phyloP scores from a whole-genome alignment of 75 land plant species.

The Picea sitchensis region DNA sequence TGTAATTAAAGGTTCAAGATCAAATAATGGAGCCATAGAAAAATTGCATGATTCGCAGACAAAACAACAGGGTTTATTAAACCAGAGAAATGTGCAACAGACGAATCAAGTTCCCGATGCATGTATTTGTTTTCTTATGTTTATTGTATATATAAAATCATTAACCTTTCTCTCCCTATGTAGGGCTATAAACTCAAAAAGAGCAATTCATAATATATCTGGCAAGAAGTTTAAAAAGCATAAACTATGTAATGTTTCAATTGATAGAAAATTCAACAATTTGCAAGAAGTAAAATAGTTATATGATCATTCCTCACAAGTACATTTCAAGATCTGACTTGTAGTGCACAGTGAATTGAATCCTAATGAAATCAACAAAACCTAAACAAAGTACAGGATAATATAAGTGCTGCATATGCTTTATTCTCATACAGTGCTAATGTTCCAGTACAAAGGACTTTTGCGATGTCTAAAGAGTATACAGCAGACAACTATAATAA shows the following conservation, averaged over 20 bases:
- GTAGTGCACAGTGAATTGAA: neutral
- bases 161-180: neutral
- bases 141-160: neutral
- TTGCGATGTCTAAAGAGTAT: neutral
- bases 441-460: neutral
- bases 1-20: neutral
- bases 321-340: neutral
- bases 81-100: neutral
- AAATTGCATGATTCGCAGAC: neutral
- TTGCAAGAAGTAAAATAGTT: neutral
- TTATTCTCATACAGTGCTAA: neutral
- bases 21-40: neutral
- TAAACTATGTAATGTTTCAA: neutral
- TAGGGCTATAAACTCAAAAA: neutral
- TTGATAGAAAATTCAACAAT: slow-evolving; percentile 2
- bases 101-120: neutral
- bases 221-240: neutral
- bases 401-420: neutral
- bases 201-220: neutral
- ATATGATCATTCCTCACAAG: neutral
- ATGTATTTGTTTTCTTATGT: neutral
- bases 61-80: neutral
- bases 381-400: no score
- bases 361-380: neutral
- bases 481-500: neutral